These are phyloP conservation scores for Fistulina hepatica DNA, from an alignment of 1,284 basidiomycete species.

Conservation along the genomic window DNA sequence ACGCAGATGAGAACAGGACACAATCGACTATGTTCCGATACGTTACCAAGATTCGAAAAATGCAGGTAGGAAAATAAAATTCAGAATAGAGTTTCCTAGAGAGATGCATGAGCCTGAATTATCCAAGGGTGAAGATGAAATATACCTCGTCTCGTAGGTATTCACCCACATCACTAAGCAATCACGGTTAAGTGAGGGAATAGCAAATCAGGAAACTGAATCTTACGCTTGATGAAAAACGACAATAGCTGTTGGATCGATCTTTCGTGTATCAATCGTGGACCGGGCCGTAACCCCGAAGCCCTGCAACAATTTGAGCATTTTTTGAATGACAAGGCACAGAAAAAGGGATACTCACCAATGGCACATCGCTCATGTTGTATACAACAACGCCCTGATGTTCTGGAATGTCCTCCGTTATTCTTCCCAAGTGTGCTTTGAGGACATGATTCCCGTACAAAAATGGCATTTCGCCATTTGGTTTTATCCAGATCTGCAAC, in stretches of 20 bases:
- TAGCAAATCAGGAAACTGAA: conserved; percentile 4
- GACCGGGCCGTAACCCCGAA: conserved; percentile 97
- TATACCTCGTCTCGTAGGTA: conserved; percentile 95
- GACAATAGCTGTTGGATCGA: conserved; percentile 96
- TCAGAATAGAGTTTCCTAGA: conserved; percentile 65
- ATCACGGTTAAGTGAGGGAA: conserved; percentile 2
- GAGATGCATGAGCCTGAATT: conserved; percentile 4
- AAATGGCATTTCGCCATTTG: conserved; percentile 99
- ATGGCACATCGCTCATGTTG: conserved; percentile 89
- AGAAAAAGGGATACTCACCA: conserved; percentile 41
- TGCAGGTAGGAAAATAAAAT: conserved; percentile 8
- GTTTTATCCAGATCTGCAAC: conserved; percentile 93
- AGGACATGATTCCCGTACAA: conserved; percentile 98
- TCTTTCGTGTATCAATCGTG: conserved; percentile 91
- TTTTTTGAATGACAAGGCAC: conserved; percentile 5
- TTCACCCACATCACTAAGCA: conserved; percentile 81
- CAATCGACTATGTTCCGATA: too few relatives aligned
- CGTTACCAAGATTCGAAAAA: conserved; percentile 16
- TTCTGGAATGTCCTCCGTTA: conserved; percentile 98
- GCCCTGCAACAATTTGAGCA: conserved; percentile 42
- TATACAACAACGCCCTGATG: conserved; percentile 97
- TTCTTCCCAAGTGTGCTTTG: conserved; percentile 97
- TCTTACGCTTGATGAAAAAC: conserved; percentile 97
- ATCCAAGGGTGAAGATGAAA: too few relatives aligned
- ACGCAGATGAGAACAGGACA: too few relatives aligned